Evolutionary conservation across 1,284 basidiomycete genomes (phyloP), one percentile per base, ranked within the genome.

Genomic region (Sphaerobolus stellatus): DNA sequence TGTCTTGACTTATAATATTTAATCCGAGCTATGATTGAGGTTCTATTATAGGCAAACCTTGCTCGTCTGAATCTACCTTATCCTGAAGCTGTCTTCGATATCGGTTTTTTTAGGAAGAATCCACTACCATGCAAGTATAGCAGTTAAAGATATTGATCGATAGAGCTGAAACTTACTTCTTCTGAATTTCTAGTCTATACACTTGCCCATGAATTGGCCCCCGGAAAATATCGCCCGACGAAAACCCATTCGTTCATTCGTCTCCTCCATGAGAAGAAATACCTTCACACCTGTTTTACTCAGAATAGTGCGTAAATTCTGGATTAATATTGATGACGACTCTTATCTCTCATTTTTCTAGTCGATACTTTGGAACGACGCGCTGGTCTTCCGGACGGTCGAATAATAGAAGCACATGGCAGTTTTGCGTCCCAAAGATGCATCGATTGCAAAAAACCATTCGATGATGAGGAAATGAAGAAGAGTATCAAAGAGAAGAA

Each of bases 351-450:
- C 28, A 34, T 46, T 24, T 33, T n/a, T 18, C 22, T 25, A 54
- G 52, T 98, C 55, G 96, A 98, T 68, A 97, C 93, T 0, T 82
- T 99, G 18, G 96, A 98, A 68, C 81, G 91, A 3, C 79, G 86
- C 1, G 90, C 94, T 0, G 92, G 92, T 6, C 79, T 98, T 0
- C 84, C 90, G 0, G 75, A 71, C 0, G 71, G 83, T 22, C 82
- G 82, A 62, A 86, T 99, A 56, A 80, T 98, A 31, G 96, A 98
- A 72, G 97, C 97, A 0, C 96, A 99, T 65, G 96, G 94, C 1
- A 92, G 88, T 62, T 95, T 95, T 61, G 90, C 92, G 0, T 79
- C 77, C 8, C 89, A 94, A 49, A 78, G 82, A 54, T 98, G 94
- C 64, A 82, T 96, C 13, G 74, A 81, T 18, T 97, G 94, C 66